Evolutionary conservation across 1,139 yeast species (phyloP), one percentile per base, ranked within the genome.

Genomic region (Candida sanyaensis): DNA sequence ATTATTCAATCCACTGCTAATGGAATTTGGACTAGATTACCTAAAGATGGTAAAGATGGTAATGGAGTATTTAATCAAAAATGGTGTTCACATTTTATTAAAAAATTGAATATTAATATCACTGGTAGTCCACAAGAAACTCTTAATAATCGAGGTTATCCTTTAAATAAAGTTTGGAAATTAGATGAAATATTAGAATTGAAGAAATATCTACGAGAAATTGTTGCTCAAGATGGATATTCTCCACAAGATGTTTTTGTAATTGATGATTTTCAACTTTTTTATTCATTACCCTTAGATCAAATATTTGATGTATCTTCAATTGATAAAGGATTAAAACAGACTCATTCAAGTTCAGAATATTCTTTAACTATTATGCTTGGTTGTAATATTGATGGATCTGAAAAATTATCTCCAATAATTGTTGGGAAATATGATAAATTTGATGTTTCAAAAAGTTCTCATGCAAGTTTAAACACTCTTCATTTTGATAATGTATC

Each of bases 1-100:
- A 80, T 83, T 24, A 73, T 84, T 27, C 84, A 81, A 56, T 81
- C 80, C 62, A 81, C 88, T 1, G 88, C 89, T 1, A 74, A 78
- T 46, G 77, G 84, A 5, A 79, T 83, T 28, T 84, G 88, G 88
- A 81, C 78, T 41, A 66, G 81, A 45, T 66, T 83, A 21, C 86
- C 88, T 0, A 65, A 71, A 1, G 66, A 70, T 27, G 74, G 74
- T 47, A 78, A 82, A 55, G 85, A 81, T 51, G 88, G 88, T 0
- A 81, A 77, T 50, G 88, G 88, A 2, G 74, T 82, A 9, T 84
- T 84, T 59, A 78, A 78, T 44, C 83, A 81, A 51, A 82, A 83
- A 55, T 84, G 89, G 89, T 81, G 87, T 50, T 73, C 77, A 27
- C 82, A 80, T 54, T 83, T 83, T 55, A 63, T 81, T 36, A 69